Evolutionary conservation across 2,329 filamentous ascomycete genomes (phyloP).

Genomic region (Didymella lethalis): DNA sequence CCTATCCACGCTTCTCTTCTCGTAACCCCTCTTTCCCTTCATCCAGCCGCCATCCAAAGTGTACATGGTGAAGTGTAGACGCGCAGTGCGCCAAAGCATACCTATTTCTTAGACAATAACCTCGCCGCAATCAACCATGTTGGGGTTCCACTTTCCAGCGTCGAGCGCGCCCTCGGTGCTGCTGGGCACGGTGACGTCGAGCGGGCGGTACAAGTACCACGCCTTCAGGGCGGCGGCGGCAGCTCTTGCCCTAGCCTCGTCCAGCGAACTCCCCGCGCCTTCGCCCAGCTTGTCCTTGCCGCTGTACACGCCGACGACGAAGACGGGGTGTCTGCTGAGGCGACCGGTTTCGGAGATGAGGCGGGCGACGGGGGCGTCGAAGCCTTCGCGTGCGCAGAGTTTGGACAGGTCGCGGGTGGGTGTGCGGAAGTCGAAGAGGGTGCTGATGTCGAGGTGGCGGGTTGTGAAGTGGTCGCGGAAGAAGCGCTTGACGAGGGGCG

Average conservation of each 20-base stretch:
- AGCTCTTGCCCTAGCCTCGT: constrained; percentile 79
- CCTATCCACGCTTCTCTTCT: too few relatives aligned
- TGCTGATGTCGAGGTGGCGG: constrained; percentile 76
- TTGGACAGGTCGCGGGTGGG: constrained; percentile 84
- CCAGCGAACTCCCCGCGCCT: constrained; percentile 78
- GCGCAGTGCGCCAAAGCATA: not conserved
- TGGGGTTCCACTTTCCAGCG: constrained; percentile 59
- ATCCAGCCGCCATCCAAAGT: not conserved
- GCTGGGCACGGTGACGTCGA: constrained; percentile 61
- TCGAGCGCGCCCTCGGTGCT: constrained; percentile 52
- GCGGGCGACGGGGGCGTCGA: constrained; percentile 84
- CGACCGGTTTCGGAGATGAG: constrained; percentile 92
- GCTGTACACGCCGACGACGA: constrained; percentile 91
- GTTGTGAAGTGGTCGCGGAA: constrained; percentile 84
- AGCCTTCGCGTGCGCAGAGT: constrained; percentile 87
- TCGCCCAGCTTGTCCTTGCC: constrained; percentile 92
- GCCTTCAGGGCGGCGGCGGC: constrained; percentile 86
- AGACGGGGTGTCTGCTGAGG: constrained; percentile 83
- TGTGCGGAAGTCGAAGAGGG: constrained; percentile 82
- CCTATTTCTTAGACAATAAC: constrained; percentile 55
- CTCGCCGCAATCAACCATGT: constrained; percentile 65
- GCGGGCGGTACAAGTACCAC: constrained; percentile 95
- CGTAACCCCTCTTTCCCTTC: too few relatives aligned
- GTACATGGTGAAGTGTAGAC: not conserved
- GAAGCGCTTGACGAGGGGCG: constrained; percentile 80